Evolutionary conservation across 164 flowering plant species (phyloP).

Genomic region (Magnolia kwangsiensis): DNA sequence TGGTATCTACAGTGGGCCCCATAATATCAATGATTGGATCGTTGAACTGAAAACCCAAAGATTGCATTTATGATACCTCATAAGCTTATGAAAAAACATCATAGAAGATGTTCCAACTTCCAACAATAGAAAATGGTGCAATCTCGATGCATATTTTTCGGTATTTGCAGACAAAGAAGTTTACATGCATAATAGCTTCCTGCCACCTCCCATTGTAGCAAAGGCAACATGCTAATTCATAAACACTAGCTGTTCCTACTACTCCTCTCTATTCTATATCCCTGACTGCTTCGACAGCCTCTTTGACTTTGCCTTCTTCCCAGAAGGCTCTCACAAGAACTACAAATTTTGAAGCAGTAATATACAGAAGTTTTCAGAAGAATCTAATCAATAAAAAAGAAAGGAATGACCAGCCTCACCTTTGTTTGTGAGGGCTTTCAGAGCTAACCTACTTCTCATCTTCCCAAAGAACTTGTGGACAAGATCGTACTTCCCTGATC

Average conservation of each 20-base stretch:
- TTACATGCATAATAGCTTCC: conserved; percentile 79
- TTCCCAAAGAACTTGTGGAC: conserved; percentile 69
- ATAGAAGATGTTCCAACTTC: not conserved
- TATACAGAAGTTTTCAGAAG: conserved; percentile 5
- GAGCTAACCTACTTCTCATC: conserved; percentile 73
- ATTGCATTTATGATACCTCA: not conserved
- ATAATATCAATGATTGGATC: no score
- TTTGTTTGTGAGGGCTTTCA: conserved; percentile 70
- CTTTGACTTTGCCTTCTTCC: conserved; percentile 80
- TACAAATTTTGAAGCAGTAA: conserved; percentile 22
- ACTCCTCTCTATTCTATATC: conserved; percentile 85
- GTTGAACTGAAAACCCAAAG: not conserved
- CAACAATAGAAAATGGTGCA: not conserved
- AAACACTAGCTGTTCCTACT: conserved; percentile 69
- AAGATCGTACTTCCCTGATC: conserved; percentile 75
- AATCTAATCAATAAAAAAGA: not conserved
- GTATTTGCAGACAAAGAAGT: not conserved
- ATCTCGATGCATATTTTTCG: not conserved
- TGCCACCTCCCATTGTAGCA: conserved; percentile 84
- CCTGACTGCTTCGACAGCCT: conserved; percentile 73
- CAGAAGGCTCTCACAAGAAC: conserved; percentile 84
- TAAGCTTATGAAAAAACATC: not conserved
- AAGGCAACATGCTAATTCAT: conserved; percentile 93
- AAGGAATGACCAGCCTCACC: conserved; percentile 38
- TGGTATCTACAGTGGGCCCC: not conserved